phyloP scores from a whole-genome alignment of 2,329 filamentous ascomycete species.

The Talaromyces sp. region DNA sequence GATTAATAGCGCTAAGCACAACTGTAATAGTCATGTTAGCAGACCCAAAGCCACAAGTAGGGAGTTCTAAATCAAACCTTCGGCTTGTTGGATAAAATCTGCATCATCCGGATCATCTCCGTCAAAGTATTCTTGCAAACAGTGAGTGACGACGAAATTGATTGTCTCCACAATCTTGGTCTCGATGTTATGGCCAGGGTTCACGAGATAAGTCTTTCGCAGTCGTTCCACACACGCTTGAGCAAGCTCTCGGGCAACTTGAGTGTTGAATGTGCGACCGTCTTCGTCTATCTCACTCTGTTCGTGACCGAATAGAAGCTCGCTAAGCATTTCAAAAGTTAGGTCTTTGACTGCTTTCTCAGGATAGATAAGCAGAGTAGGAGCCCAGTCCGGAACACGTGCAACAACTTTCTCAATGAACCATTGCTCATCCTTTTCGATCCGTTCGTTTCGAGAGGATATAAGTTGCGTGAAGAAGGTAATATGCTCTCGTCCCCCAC shows the following conservation, averaged over 20 bases:
- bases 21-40: conserved; percentile 18
- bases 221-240: conserved; percentile 27
- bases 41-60: background rate
- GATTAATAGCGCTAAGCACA: conserved; percentile 26
- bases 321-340: conserved; percentile 39
- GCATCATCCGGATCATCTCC: conserved; percentile 30
- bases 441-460: conserved; percentile 32
- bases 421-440: conserved; percentile 27
- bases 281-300: conserved; percentile 23
- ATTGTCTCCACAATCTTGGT: conserved; percentile 31
- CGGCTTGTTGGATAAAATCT: conserved; percentile 25
- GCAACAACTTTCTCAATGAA: conserved; percentile 33
- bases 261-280: conserved; percentile 19
- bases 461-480: conserved; percentile 50
- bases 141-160: conserved; percentile 30
- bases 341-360: conserved; percentile 40
- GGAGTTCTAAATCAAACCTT: conserved; percentile 24
- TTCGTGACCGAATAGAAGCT: conserved; percentile 36
- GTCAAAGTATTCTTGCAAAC: conserved; percentile 32
- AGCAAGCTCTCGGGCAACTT: conserved; percentile 27
- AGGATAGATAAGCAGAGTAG: conserved; percentile 47
- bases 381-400: conserved; percentile 45
- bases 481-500: conserved; percentile 44
- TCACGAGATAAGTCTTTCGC: conserved; percentile 24
- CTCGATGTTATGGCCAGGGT: conserved; percentile 25